phyloP scores from a whole-genome alignment of 2,329 filamentous ascomycete species.

The Truncatella angustata region DNA sequence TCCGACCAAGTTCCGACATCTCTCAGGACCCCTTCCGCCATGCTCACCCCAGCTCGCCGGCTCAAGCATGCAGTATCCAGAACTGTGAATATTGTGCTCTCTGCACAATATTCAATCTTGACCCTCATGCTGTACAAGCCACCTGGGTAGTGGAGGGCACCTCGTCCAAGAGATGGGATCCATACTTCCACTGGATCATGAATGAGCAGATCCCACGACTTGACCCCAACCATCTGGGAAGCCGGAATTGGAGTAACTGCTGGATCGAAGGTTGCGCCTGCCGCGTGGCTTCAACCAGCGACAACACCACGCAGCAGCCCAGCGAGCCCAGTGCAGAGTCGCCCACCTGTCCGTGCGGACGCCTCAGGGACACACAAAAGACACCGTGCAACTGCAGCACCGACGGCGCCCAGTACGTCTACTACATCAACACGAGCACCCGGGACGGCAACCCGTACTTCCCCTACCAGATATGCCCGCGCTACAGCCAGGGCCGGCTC shows the following conservation, averaged over 20 bases:
- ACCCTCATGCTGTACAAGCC: not conserved
- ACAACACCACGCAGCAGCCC: too few species aligned
- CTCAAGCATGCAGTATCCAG: not conserved
- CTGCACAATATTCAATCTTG: not conserved
- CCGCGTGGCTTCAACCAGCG: not conserved
- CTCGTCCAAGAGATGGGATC: not conserved
- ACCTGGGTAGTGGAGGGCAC: not conserved
- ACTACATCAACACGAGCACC: too few species aligned
- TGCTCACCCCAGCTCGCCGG: not conserved
- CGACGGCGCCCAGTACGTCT: too few species aligned
- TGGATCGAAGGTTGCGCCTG: not conserved
- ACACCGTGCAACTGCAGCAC: not conserved
- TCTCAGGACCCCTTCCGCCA: not conserved
- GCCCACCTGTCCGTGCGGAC: not conserved
- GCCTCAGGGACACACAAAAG: too few species aligned
- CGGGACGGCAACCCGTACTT: too few species aligned
- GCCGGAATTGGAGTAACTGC: not conserved
- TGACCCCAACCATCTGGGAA: not conserved
- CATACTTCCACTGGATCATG: slow-evolving; percentile 4
- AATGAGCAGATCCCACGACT: not conserved
- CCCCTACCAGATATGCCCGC: too few species aligned
- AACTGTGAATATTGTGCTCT: not conserved
- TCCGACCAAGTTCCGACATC: not conserved
- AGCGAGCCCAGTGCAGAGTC: not conserved
- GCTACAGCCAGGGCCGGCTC: too few species aligned